phyloP scores from a whole-genome alignment of 2,329 filamentous ascomycete species.

The Aspergillus sp. region DNA sequence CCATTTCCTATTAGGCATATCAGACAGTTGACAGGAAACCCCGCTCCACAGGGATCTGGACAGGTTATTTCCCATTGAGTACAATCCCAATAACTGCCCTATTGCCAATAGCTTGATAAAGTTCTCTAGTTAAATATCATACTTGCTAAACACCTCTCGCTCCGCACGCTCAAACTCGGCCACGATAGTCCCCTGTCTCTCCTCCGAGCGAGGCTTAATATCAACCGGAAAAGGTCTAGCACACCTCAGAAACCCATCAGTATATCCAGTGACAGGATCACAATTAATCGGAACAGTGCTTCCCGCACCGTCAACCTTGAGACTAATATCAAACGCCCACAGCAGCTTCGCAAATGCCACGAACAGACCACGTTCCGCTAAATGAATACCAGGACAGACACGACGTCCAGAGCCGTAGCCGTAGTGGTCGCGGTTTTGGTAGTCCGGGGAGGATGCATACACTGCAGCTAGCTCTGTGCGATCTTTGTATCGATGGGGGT shows the following conservation, averaged over 20 bases:
- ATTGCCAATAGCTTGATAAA: too few species aligned
- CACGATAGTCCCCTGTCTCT: neutral
- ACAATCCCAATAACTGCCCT: too few species aligned
- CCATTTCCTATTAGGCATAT: too few species aligned
- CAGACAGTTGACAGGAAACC: too few species aligned
- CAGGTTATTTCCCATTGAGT: too few species aligned
- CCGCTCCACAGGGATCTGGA: too few species aligned
- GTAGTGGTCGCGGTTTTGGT: conserved; percentile 37
- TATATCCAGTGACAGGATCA: neutral
- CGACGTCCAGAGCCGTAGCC: conserved; percentile 28
- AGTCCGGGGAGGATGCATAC: conserved; percentile 27
- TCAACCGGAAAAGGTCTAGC: neutral
- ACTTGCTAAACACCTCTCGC: neutral
- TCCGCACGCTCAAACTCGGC: neutral
- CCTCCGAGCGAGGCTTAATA: neutral
- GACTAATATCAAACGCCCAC: conserved; percentile 29
- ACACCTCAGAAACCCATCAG: conserved; percentile 1
- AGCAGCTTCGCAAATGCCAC: conserved; percentile 29
- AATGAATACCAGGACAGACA: conserved; percentile 33
- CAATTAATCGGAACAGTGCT: neutral
- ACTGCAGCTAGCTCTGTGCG: conserved; percentile 30
- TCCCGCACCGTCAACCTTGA: neutral
- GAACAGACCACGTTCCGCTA: conserved; percentile 33
- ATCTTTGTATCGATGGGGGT: conserved; percentile 29
- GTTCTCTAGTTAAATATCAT: neutral